A percentile compares a stretch with the other conserved stretches of the same genome.
Conservation (phyloP, 768 basidiomycete genomes). For the Kwoniella dendrophila region DNA sequence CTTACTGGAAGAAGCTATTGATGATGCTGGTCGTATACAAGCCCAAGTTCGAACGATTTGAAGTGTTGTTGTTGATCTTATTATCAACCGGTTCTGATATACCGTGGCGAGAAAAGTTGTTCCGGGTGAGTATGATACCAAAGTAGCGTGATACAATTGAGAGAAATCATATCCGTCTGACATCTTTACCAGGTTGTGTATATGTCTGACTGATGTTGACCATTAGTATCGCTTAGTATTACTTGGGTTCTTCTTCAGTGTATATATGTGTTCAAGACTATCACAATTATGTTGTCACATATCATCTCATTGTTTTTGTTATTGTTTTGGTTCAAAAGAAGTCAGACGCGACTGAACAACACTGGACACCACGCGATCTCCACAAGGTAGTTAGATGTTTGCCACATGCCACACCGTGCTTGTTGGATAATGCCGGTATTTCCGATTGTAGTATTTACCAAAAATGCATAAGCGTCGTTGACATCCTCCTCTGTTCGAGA, state of each 20-base stretch:
- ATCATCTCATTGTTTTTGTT: no score
- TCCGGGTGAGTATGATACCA: slow-evolving; percentile 73
- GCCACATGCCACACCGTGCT: not conserved
- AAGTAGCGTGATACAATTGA: slow-evolving; percentile 33
- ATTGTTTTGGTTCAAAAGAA: no score
- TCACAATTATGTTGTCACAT: no score
- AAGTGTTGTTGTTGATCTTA: slow-evolving; percentile 81
- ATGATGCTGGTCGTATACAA: slow-evolving; percentile 48
- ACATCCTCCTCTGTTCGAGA: not conserved
- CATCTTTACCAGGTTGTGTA: no score
- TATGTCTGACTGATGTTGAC: not conserved
- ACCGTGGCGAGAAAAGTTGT: slow-evolving; percentile 83
- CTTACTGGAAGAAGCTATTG: not conserved
- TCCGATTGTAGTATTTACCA: not conserved
- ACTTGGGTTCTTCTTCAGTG: no score
- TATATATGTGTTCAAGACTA: no score
- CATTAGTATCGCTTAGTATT: no score
- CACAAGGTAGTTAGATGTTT: no score
- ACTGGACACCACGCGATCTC: no score
- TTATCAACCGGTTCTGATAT: slow-evolving; percentile 73
- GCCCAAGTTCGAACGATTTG: slow-evolving; percentile 81
- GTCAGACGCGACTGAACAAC: no score
- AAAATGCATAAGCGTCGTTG: no score
- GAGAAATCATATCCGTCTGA: slow-evolving; percentile 50
- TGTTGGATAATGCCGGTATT: slow-evolving; percentile 7